Percentiles rank a stretch among this genome's conserved stretches.
Evolutionary conservation across 345 rosid species (phyloP).

Genomic region (Gossypium longicalyx): DNA sequence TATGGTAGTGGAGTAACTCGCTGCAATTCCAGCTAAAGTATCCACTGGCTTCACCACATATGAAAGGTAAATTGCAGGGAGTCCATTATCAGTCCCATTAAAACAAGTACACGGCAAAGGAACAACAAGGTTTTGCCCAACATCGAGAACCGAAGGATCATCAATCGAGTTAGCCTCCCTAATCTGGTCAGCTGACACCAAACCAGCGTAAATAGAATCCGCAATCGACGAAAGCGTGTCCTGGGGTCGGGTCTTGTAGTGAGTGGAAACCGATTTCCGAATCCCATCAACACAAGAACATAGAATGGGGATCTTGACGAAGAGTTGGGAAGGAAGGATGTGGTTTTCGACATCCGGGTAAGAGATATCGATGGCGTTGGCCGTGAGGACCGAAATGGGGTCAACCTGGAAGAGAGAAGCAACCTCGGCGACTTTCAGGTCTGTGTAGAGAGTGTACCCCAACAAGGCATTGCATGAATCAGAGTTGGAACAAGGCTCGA

Average conservation of each 20-base stretch:
- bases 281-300: conserved; percentile 94
- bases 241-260: conserved; percentile 76
- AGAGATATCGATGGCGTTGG: conserved; percentile 82
- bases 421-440: conserved; percentile 84
- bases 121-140: conserved; percentile 60
- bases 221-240: conserved; percentile 64
- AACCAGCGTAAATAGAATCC: conserved; percentile 61
- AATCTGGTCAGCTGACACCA: conserved; percentile 86
- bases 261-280: conserved; percentile 68
- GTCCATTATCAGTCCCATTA: conserved; percentile 68
- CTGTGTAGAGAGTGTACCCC: conserved; percentile 88
- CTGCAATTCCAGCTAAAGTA: conserved; percentile 63
- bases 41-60: conserved; percentile 72
- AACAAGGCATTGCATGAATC: conserved; percentile 76
- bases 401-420: conserved; percentile 91
- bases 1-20: conserved; percentile 58
- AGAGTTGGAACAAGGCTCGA: conserved; percentile 84
- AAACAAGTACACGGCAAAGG: conserved; percentile 94
- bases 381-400: conserved; percentile 64
- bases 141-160: conserved; percentile 65
- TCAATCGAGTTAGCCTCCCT: conserved; percentile 68
- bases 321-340: conserved; percentile 79
- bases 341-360: conserved; percentile 91
- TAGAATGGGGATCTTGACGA: conserved; percentile 70
- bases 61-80: conserved; percentile 78